phyloP scores from a whole-genome alignment of 768 basidiomycete genomes.

The Termitomyces bulborhizus region DNA sequence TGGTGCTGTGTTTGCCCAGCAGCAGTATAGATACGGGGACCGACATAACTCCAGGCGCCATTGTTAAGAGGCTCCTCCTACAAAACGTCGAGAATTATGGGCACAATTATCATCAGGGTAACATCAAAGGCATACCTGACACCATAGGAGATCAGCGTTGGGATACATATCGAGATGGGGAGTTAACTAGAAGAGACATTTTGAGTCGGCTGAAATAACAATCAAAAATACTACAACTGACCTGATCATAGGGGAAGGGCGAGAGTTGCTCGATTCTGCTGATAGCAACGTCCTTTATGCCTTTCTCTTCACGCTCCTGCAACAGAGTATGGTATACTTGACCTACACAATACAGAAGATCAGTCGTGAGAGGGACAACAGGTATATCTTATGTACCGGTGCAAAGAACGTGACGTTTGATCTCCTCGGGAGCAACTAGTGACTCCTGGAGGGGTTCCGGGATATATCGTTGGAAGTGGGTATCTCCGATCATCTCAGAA shows the following conservation, averaged over 20 bases:
- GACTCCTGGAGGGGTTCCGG: conserved; percentile 73
- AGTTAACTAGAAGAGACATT: conserved; percentile 49
- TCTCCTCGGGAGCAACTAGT: conserved; percentile 75
- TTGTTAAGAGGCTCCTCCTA: conserved; percentile 96
- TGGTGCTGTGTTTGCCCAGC: conserved; percentile 87
- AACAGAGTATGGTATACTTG: conserved; percentile 92
- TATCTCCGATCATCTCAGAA: conserved; percentile 84
- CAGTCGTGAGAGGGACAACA: conserved; percentile 1
- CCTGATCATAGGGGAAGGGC: conserved; percentile 95
- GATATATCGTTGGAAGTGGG: conserved; percentile 89
- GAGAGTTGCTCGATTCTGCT: conserved; percentile 93
- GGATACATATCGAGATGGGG: conserved; percentile 96
- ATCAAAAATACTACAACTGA: conserved; percentile 27
- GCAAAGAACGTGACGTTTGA: conserved; percentile 90
- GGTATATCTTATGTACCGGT: conserved; percentile 37
- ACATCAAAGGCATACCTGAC: conserved; percentile 51
- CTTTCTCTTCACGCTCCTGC: conserved; percentile 85
- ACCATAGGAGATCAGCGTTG: conserved; percentile 91
- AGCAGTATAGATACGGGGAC: conserved; percentile 91
- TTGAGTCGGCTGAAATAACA: neutral
- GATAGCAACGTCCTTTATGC: conserved; percentile 90
- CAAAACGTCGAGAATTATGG: conserved; percentile 2
- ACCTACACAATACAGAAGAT: conserved; percentile 34
- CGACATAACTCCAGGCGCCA: conserved; percentile 96
- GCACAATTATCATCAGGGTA: neutral